These are phyloP conservation scores for Achaetomium macrosporum DNA, from an alignment of 2,329 filamentous ascomycete species.

Conservation along the genomic window DNA sequence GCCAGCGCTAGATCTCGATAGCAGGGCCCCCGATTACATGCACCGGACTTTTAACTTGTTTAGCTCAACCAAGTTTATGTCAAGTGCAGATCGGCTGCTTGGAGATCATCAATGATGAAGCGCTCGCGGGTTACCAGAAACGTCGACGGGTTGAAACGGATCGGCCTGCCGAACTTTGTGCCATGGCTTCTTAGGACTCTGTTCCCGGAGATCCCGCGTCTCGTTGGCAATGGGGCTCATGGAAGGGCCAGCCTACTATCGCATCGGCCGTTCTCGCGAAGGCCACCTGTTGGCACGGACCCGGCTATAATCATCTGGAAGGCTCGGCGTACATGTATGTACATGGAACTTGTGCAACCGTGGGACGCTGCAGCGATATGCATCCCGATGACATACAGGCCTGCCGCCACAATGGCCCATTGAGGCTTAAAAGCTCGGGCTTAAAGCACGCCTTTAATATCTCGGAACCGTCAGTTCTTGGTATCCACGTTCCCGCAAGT, in stretches of 20 bases:
- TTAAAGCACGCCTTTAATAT: slow-evolving; percentile 19
- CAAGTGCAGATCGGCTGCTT: neutral
- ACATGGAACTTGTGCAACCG: slow-evolving; percentile 4
- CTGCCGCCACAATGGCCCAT: slow-evolving; percentile 4
- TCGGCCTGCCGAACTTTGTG: neutral
- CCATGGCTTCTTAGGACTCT: neutral
- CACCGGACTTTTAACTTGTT: neutral
- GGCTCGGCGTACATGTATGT: slow-evolving; percentile 3
- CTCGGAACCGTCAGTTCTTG: slow-evolving; percentile 8
- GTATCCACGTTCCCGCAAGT: slow-evolving; percentile 16
- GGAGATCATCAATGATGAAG: neutral
- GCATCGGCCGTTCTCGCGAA: neutral
- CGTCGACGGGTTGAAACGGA: neutral
- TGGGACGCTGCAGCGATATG: slow-evolving; percentile 11
- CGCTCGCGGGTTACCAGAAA: neutral
- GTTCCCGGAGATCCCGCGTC: neutral
- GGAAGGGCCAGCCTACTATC: neutral
- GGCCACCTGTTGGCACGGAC: slow-evolving; percentile 3
- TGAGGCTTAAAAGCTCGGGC: slow-evolving; percentile 16
- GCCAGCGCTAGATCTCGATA: slow-evolving; percentile 4
- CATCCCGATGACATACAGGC: slow-evolving; percentile 18
- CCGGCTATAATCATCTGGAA: slow-evolving; percentile 6
- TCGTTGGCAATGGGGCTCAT: neutral
- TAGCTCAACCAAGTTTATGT: neutral
- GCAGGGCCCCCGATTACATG: neutral